Conservation (phyloP, 352 stramenopile species). For the Phytophthora brassicae region DNA sequence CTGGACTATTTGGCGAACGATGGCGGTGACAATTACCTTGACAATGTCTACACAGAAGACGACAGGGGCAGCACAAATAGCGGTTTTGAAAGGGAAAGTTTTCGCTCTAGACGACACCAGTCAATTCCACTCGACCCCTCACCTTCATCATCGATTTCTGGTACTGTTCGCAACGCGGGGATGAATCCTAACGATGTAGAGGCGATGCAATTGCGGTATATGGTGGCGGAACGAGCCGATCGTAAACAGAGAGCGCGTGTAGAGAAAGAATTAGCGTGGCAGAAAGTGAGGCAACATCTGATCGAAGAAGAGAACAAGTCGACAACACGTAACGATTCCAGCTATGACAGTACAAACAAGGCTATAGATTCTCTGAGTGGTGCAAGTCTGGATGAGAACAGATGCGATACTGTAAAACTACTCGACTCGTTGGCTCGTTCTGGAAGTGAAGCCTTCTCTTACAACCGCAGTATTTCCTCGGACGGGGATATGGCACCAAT, state of each 20-base stretch:
- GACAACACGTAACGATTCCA: not conserved
- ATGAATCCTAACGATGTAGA: conserved; percentile 51
- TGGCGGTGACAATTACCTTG: conserved; percentile 50
- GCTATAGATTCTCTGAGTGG: conserved; percentile 38
- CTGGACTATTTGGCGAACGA: conserved; percentile 65
- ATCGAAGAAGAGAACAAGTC: conserved; percentile 37
- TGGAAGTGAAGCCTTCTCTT: conserved; percentile 23
- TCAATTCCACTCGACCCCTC: conserved; percentile 26
- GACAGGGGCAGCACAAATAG: conserved; percentile 15
- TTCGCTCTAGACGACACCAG: conserved; percentile 33
- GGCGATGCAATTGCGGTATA: conserved; percentile 32
- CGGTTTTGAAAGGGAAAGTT: conserved; percentile 3
- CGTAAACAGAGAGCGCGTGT: conserved; percentile 45
- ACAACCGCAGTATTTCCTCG: conserved; percentile 33
- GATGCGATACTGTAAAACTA: conserved; percentile 38
- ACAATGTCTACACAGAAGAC: conserved; percentile 57
- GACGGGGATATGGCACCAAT: conserved; percentile 21
- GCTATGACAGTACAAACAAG: conserved; percentile 28
- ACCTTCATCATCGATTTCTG: conserved; percentile 41
- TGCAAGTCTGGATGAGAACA: conserved; percentile 33
- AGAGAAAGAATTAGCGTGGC: conserved; percentile 42
- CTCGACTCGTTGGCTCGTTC: conserved; percentile 40
- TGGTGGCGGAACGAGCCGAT: conserved; percentile 45
- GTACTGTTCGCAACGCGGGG: conserved; percentile 37
- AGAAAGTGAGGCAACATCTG: conserved; percentile 44